phyloP scores from a whole-genome alignment of 441 rosid genomes.

The Flueggea neowawraea region DNA sequence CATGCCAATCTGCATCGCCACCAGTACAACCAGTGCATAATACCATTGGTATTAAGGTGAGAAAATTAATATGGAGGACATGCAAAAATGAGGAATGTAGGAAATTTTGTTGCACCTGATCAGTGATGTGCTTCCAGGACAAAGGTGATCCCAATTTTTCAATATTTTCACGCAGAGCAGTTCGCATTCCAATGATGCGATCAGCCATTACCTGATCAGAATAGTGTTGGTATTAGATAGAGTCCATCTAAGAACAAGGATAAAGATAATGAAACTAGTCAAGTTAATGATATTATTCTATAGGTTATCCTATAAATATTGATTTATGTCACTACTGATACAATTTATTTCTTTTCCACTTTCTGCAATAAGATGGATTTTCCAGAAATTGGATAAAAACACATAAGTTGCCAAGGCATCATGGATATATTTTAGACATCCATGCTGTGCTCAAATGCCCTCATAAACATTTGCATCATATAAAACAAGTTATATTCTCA shows the following conservation, averaged over 20 bases:
- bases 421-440: no score
- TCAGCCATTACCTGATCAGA: constrained; percentile 79
- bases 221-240: not conserved
- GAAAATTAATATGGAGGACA: not conserved
- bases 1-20: constrained; percentile 82
- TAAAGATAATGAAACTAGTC: not conserved
- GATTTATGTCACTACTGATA: no score
- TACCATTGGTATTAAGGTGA: constrained; percentile 5
- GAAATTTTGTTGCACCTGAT: constrained; percentile 51
- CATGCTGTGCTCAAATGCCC: no score
- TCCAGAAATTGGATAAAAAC: no score
- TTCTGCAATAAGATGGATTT: no score
- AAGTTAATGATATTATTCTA: no score
- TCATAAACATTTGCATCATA: no score
- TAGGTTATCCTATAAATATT: no score
- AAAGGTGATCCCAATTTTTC: constrained; percentile 79
- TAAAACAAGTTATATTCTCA: no score
- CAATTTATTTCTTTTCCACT: no score
- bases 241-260: not conserved
- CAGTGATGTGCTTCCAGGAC: constrained; percentile 88
- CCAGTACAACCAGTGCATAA: not conserved
- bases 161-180: constrained; percentile 67
- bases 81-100: not conserved
- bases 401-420: no score
- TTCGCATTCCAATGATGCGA: constrained; percentile 89